Evolutionary conservation across 108 stramenopile species (phyloP), one percentile per base, ranked within the genome.

Genomic region (Nitzschia palea): DNA sequence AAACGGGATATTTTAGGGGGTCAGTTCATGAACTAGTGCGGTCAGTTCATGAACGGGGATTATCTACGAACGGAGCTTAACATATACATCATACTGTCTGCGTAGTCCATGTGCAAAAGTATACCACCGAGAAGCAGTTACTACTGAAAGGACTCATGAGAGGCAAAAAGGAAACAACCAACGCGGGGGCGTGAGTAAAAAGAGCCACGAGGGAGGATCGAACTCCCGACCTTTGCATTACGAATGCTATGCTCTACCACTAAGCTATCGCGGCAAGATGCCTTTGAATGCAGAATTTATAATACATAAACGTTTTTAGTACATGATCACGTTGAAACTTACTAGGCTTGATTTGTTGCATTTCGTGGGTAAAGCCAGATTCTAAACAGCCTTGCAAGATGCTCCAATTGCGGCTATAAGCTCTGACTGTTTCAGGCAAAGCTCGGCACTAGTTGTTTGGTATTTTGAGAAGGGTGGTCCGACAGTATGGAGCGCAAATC

Each of bases 211-310:
- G 47, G 47, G 62, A 71, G 82, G 51, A 57, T 84, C 80, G 79
- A 84, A 84, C 82, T 71, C 80, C 73, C 71, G 82, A 71, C 82
- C 79, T 84, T 78, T 78, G 80, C 82, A 84, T 84, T 84, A 84
- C 82, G 82, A 84, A 84, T 84, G 82, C 80, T 75, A 78, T 80
- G 79, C 82, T 78, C 79, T 84, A 80, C 72, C 79, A 80, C 82
- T 83, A 72, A 80, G 82, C 82, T 80, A 83, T 67, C 64, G 66
- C 67, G 76, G 82, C 82, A 18, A 42, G 40, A 14, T 9, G 9
- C 9, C 14, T 42, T 9, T 14, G 40, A 9, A 9, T 42, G 40
- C 9, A 42, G 40, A 42, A 42, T 14, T 14, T 42, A 42, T 14
- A 42, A 42, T 12, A 42, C 40, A 42, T 12, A 14, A 42, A 42